A percentile compares a stretch with the other conserved stretches of the same genome.
Conservation (phyloP, 192 early-diverging fungal species). For the Kappamyces sp. region DNA sequence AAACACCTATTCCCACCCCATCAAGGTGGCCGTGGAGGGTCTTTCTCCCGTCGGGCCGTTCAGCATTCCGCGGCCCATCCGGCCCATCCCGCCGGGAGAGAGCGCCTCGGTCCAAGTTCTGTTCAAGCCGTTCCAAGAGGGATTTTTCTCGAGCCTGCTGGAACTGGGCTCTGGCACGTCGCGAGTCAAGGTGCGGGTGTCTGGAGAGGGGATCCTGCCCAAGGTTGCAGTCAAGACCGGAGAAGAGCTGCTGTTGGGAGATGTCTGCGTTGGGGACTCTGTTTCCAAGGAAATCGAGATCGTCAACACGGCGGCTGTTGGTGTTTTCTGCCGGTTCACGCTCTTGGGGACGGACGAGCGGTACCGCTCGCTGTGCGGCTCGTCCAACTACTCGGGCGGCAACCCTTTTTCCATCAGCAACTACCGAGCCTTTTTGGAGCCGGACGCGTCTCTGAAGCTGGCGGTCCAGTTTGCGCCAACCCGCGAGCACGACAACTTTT, state of each 20-base stretch:
- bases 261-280: conserved; percentile 32
- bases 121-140: conserved; percentile 5
- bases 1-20: neutral
- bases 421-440: conserved; percentile 12
- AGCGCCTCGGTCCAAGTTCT: neutral
- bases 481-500: conserved; percentile 30
- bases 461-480: conserved; percentile 31
- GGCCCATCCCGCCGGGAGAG: neutral
- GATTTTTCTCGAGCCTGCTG: neutral
- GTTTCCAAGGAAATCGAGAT: conserved; percentile 23
- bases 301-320: conserved; percentile 16
- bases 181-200: conserved; percentile 16
- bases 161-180: conserved; percentile 4
- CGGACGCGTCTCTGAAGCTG: conserved; percentile 24
- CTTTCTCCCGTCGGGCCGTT: conserved; percentile 11
- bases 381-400: neutral
- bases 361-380: conserved; percentile 2
- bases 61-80: neutral
- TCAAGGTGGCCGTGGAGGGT: conserved; percentile 5
- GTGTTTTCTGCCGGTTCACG: conserved; percentile 16
- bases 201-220: conserved; percentile 34
- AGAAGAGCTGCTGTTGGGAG: conserved; percentile 20
- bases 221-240: conserved; percentile 19
- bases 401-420: conserved; percentile 28
- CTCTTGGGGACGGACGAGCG: conserved; percentile 7